Base-by-base conservation (phyloP, 1,284 basidiomycete genomes). In the Puccinia polysora region DNA sequence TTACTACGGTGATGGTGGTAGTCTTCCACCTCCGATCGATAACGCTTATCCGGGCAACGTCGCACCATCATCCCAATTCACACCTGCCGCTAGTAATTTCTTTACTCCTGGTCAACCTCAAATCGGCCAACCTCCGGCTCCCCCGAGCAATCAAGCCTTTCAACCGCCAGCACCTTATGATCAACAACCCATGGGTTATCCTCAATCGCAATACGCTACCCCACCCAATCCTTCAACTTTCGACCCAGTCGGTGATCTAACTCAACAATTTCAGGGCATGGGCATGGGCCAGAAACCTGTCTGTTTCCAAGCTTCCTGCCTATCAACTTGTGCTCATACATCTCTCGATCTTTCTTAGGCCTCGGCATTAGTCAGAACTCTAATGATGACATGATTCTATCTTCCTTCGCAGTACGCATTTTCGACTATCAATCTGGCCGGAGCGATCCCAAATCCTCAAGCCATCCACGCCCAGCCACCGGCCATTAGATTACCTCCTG, bases 181-280 rank as follows among this genome's bases (percentile, higher is more conserved):
- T 23, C 55, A 68, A 58, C 65, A 53, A 34, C 40, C 53, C 34
- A 23, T 32, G n/a, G 28, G 30, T 38, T 38, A 49, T 36, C 47
- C 45, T 49, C 65, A 68, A 47, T 28, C 65, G 43, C 50, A 47
- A 15, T 59, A 59, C 49, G 40, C 36, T 49, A 8, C 40, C 32
- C 23, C 52, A 18, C n/a, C 65, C 10, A 32, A 56, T n/a, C 62
- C 45, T 38, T 47, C 49, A 65, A 23, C n/a, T 38, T 65, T 36
- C 20, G 68, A 70, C 34, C 47, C 68, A 8, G 58, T 70, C 43
- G 58, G 47, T 20, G 68, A 60, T 36, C 20, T 70, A 15, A 60
- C 55, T 25, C 56, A 70, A 52, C 68, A 62, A 20, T 70, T 70
- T 36, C 68, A 70, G 47, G 32, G 43, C 30, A 70, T 70, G 68